Evolutionary conservation across 2,329 filamentous ascomycete genomes (phyloP), one percentile per base, ranked within the genome.

Genomic region (Coniochaeta pulveracea): DNA sequence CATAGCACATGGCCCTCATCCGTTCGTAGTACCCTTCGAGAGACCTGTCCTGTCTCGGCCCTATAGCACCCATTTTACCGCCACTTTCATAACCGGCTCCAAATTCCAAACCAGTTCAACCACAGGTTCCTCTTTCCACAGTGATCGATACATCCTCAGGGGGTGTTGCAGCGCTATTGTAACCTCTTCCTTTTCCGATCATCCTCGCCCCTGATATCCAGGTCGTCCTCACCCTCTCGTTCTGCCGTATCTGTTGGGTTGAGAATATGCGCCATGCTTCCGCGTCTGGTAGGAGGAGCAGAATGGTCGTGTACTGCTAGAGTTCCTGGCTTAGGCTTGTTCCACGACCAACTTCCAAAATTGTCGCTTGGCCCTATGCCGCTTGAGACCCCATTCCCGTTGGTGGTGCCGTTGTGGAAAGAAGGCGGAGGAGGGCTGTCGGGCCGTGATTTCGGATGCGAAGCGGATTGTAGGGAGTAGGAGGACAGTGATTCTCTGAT

Each of bases 231-330:
- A 18, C 72, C 66, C 5, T 68, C 64, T 23, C 66, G 57, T 49
- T 73, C 70, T 5, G 59, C 60, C 14, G 65, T 72, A 34, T 72
- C 68, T 16, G 69, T 69, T 1, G 70, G 70, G 44, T 76, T 76
- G n/a, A 76, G 55, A 12, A 76, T 76, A 39, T 76, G 71, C 1
- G 71, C 71, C 69, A 76, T 75, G 51, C 71, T 76, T 16, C 71
- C 69, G 32, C 71, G 55, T 28, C 71, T 55, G 0, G 71, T 76
- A 1, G 69, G 65, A 2, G 71, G 71, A 1, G 59, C 67, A 2
- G 71, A 76, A 37, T 64, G 63, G 42, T 76, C 71, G 39, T 63
- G 67, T 28, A 72, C 47, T 4, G 58, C 51, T 7, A 73, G 54
- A 14, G 66, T 67, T 26, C 41, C 42, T 9, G 64, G 60, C 41